Percentiles rank a stretch among this genome's conserved stretches.
Evolutionary conservation across 2,329 filamentous ascomycete species (phyloP).

Genomic region (Aspergillus japonicus): DNA sequence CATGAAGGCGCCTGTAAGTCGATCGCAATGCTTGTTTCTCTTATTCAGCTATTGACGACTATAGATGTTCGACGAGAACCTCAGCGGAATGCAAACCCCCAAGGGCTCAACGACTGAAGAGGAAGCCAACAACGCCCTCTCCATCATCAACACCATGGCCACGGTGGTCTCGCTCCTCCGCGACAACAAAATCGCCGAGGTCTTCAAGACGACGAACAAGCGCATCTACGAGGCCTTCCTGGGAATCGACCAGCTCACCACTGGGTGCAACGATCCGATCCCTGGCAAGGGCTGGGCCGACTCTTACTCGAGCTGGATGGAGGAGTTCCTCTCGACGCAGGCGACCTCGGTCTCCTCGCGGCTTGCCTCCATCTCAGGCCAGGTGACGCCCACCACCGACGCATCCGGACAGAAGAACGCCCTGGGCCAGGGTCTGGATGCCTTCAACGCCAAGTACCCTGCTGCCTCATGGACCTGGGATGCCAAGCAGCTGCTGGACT

Average conservation of each 20-base stretch:
- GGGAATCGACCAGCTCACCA: neutral
- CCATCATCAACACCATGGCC: slow-evolving; percentile 6
- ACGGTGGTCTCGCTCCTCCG: slow-evolving; percentile 1
- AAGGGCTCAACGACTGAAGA: neutral
- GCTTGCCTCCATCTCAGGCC: neutral
- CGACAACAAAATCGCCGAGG: neutral
- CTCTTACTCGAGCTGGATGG: slow-evolving; percentile 1
- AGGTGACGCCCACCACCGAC: slow-evolving; percentile 3
- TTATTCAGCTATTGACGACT: neutral
- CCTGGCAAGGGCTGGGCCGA: slow-evolving; percentile 1
- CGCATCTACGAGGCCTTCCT: slow-evolving; percentile 5
- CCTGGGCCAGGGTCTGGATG: slow-evolving; percentile 1
- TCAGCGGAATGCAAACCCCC: neutral
- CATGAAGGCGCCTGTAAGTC: neutral
- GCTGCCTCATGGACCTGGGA: slow-evolving; percentile 4
- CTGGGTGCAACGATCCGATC: neutral
- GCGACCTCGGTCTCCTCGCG: neutral
- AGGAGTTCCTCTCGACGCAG: slow-evolving; percentile 1
- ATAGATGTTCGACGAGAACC: neutral
- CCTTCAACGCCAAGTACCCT: slow-evolving; percentile 1
- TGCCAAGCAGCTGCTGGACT: neutral
- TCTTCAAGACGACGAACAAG: slow-evolving; percentile 3
- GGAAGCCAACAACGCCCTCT: neutral
- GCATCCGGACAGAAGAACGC: neutral
- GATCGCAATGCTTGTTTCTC: neutral